Evolutionary conservation across 1,139 yeast genomes (phyloP).

Genomic region (Starmera stellimalicola): DNA sequence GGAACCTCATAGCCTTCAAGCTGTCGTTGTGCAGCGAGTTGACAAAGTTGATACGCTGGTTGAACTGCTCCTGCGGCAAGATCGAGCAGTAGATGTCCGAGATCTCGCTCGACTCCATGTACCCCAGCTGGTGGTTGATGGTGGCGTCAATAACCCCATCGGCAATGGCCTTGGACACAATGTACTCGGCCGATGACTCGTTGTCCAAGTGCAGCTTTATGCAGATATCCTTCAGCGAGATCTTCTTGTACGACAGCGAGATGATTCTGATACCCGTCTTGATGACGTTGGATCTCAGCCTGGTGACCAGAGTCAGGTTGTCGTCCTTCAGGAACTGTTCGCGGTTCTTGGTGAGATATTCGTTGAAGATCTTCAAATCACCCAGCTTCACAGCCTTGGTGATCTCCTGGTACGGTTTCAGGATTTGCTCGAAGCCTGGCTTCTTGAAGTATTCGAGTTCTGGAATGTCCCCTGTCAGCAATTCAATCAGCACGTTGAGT

Average conservation of each 20-base stretch:
- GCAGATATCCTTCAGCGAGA: conserved; percentile 85
- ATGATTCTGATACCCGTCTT: conserved; percentile 95
- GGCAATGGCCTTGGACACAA: conserved; percentile 91
- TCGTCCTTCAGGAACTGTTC: conserved; percentile 62
- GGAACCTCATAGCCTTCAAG: conserved; percentile 93
- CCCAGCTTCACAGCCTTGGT: conserved; percentile 92
- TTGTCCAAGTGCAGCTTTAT: conserved; percentile 85
- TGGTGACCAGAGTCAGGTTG: conserved; percentile 72
- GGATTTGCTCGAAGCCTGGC: conserved; percentile 43
- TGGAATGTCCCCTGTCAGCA: conserved; percentile 97
- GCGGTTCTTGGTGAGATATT: conserved; percentile 61
- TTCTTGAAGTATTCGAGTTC: conserved; percentile 75
- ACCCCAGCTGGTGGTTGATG: conserved; percentile 85
- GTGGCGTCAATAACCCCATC: conserved; percentile 97
- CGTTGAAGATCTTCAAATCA: conserved; percentile 73
- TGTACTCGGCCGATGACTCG: conserved; percentile 94
- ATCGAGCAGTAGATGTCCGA: conserved; percentile 81
- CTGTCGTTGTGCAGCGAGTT: conserved; percentile 85
- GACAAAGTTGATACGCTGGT: conserved; percentile 90
- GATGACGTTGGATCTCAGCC: conserved; percentile 93
- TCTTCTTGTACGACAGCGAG: conserved; percentile 83
- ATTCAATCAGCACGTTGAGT: conserved; percentile 78
- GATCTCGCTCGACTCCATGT: conserved; percentile 82
- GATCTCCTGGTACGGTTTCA: conserved; percentile 77
- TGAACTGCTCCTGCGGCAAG: conserved; percentile 81